Base-by-base conservation (phyloP, 768 basidiomycete genomes). In the Mycena filopes region DNA sequence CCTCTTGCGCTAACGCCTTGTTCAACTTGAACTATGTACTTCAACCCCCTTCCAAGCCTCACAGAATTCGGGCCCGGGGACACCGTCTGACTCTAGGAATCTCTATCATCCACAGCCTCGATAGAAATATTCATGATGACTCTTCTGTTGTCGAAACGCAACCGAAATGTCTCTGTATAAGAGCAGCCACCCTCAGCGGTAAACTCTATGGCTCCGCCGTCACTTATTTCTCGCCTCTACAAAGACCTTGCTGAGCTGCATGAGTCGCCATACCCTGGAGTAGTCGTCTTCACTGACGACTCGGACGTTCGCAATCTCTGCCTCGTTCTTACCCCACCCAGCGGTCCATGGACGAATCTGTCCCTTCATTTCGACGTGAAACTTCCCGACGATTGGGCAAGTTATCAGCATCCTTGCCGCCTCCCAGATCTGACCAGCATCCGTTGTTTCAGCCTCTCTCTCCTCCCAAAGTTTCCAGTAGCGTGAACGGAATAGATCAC, bases 261-360 rank as follows among this genome's bases (percentile, higher is more conserved):
- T 45, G 79, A 79, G 41, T 71, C 78, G 4, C 81, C 82, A 16
- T 83, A 84, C 51, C 82, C 81, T 48, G 83, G 82, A 26, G 78
- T 84, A 55, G 66, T 72, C 60, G 74, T 83, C 72, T 81, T 78
- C 72, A 74, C 71, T 69, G 74, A 83, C 65, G 82, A 84, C 67
- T 76, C 77, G 46, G 70, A 83, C 71, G 70, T 82, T 45, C 77
- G 76, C 63, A 76, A 77, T 60, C 75, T 84, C 59, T 84, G 82
- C 60, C 72, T 83, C 16, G 76, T 83, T 18, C 76, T 83, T 20
- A 81, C 78, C 3, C 82, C 82, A 47, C 78, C 81, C 3, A 76
- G 76, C 55, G 83, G 83, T 25, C 82, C 83, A 11, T 84, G 80
- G 80, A 82, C 77, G 57, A 78, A 76, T 43, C 69, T 83, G 41